Evolutionary conservation across 371 early-diverging fungal species (phyloP), one percentile per base, ranked within the genome.

Genomic region (Rhizomucor pusillus): DNA sequence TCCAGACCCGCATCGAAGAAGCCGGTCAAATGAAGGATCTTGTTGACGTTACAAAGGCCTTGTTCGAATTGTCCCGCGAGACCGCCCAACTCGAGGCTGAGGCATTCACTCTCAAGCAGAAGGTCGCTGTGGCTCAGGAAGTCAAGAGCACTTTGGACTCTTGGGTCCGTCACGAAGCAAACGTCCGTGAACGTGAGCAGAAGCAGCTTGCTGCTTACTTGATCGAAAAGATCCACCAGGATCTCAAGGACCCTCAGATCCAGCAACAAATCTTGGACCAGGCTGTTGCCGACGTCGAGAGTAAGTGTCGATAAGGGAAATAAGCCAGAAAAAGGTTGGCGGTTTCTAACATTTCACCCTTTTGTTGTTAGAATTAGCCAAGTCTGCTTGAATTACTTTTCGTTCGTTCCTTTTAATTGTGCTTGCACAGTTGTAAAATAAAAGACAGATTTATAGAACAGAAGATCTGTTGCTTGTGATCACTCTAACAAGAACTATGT

Each of bases 91-190:
- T 95, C 66, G 94, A 95, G 71, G 93, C 94, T 47, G 86, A 95
- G 76, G 89, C 93, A 48, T 95, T 91, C 66, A 89, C 90, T 75
- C 82, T 95, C 60, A 92, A 97, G 88, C 97, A 97, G 75, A 79
- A 86, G 64, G 90, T 89, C 46, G 83, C 88, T 60, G 85, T 91
- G 65, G 81, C 88, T 54, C 46, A 74, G 37, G 96, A 97, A 77
- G 85, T 91, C 71, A 94, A 94, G 87, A 35, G 81, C 22, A 90
- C 91, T 58, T 80, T 97, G 24, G 97, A 97, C 75, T 87, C 90
- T 45, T 95, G 96, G 96, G 96, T 95, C 47, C 95, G 97, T 66
- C 91, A 95, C 67, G 96, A 97, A 80, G 81, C 89, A 65, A 80
- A 81, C 35, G 80, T 97, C 58, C 94, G 98, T 71, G 95, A 95